Evolutionary conservation across 306 rosid species (phyloP).

Genomic region (Quercus suber): DNA sequence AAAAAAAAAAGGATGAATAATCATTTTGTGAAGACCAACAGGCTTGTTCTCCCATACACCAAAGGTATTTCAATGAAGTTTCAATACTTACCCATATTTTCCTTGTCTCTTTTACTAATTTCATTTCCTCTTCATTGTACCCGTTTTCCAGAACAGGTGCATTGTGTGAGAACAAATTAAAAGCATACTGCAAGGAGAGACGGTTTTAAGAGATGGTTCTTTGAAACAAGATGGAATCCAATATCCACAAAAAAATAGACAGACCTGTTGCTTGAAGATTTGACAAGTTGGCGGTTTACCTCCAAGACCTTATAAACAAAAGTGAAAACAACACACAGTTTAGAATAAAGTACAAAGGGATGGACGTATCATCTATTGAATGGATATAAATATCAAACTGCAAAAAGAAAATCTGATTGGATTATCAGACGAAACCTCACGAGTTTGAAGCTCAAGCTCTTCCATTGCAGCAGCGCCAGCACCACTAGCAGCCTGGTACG

Average conservation of each 20-base stretch:
- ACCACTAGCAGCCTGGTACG: slow-evolving; percentile 98
- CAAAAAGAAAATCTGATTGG: slow-evolving; percentile 7
- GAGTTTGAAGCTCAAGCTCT: slow-evolving; percentile 92
- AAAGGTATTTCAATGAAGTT: background rate
- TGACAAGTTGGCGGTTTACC: slow-evolving; percentile 83
- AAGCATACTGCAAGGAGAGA: slow-evolving; percentile 79
- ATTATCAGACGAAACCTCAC: slow-evolving; percentile 59
- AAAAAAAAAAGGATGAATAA: background rate
- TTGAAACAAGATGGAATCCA: background rate
- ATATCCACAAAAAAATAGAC: slow-evolving; percentile 10
- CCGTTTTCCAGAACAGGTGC: slow-evolving; percentile 82
- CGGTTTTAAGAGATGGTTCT: slow-evolving; percentile 17
- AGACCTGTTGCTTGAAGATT: slow-evolving; percentile 81
- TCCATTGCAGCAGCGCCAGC: slow-evolving; percentile 99
- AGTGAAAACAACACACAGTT: slow-evolving; percentile 10
- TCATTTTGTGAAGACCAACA: background rate
- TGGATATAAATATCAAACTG: background rate
- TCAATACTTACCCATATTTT: slow-evolving; percentile 82
- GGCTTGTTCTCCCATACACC: background rate
- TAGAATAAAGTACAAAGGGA: background rate
- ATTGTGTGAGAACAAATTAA: slow-evolving; percentile 91
- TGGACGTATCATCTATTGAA: background rate
- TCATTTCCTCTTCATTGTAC: slow-evolving; percentile 99
- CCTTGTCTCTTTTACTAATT: slow-evolving; percentile 84
- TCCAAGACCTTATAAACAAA: slow-evolving; percentile 57